Evolutionary conservation across 345 rosid species (phyloP).

Genomic region (Tarenaya hassleriana): DNA sequence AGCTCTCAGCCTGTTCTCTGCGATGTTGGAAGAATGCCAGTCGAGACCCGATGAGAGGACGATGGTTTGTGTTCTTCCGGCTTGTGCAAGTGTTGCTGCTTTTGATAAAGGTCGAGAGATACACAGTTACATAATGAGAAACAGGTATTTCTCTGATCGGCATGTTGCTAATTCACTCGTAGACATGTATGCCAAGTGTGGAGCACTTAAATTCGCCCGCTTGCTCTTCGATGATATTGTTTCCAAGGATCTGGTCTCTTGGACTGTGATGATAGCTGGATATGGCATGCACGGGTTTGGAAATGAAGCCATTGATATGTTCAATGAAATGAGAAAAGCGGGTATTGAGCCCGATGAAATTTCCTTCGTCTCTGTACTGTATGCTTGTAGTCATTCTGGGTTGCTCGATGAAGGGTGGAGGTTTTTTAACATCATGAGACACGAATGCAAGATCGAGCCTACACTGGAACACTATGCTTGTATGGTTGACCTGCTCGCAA

Average conservation of each 20-base stretch:
- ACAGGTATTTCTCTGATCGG: conserved; percentile 36
- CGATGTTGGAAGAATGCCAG: conserved; percentile 36
- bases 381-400: conserved; percentile 74
- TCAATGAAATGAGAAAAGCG: conserved; percentile 39
- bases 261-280: conserved; percentile 82
- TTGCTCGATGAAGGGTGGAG: conserved; percentile 67
- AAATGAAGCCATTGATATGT: conserved; percentile 50
- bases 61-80: conserved; percentile 60
- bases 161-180: conserved; percentile 61
- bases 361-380: conserved; percentile 55
- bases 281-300: conserved; percentile 83
- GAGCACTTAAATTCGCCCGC: conserved; percentile 44
- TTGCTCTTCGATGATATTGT: conserved; percentile 47
- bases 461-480: conserved; percentile 65
- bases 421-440: conserved; percentile 56
- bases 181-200: conserved; percentile 68
- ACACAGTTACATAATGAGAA: conserved; percentile 50
- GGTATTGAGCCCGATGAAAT: conserved; percentile 54
- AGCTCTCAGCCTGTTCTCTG: conserved; percentile 42
- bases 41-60: conserved; percentile 47
- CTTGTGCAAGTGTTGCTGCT: conserved; percentile 66
- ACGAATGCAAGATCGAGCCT: conserved; percentile 56
- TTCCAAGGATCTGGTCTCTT: conserved; percentile 57
- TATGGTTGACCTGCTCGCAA: conserved; percentile 63
- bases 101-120: conserved; percentile 61